A percentile compares a stretch with the other conserved stretches of the same genome.
Conservation (phyloP, 129 eudicot species). For the Sambucus nigra region DNA sequence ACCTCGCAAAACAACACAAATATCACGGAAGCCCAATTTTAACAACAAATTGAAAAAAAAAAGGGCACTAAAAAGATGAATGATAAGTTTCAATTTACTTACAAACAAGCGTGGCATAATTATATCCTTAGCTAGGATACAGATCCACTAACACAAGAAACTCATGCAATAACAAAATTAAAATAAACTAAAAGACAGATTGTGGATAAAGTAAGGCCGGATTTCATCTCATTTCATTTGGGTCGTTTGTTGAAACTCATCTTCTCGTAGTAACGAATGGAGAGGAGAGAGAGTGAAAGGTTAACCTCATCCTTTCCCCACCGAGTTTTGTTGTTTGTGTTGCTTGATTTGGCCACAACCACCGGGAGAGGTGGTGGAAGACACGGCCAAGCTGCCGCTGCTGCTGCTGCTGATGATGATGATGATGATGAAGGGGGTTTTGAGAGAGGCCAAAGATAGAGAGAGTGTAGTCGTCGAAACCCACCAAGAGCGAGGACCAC, state of each 20-base stretch:
- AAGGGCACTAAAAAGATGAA: too few relatives aligned
- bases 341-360: slow-evolving; percentile 13
- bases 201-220: too few relatives aligned
- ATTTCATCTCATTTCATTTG: too few relatives aligned
- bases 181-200: not conserved
- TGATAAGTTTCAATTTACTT: too few relatives aligned
- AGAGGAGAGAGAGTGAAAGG: slow-evolving; percentile 67
- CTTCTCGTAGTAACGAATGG: slow-evolving; percentile 74
- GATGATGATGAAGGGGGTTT: slow-evolving; percentile 41
- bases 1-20: too few relatives aligned
- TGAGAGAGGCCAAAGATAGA: slow-evolving; percentile 58
- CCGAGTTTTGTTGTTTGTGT: slow-evolving; percentile 27
- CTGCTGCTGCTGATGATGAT: slow-evolving; percentile 21
- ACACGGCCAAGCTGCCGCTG: slow-evolving; percentile 48
- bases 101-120: too few relatives aligned
- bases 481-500: slow-evolving; percentile 92
- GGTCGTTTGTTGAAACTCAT: slow-evolving; percentile 36
- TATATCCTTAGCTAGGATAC: not conserved
- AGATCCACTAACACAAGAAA: not conserved
- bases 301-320: slow-evolving; percentile 98
- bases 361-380: slow-evolving; percentile 32
- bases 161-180: not conserved
- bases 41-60: too few relatives aligned
- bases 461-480: slow-evolving; percentile 69
- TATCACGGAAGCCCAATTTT: too few relatives aligned